Percentiles rank a stretch among this genome's conserved stretches.
These are phyloP conservation scores for Handroanthus guayacan DNA, from an alignment of 257 asterid species.

Conservation along the genomic window DNA sequence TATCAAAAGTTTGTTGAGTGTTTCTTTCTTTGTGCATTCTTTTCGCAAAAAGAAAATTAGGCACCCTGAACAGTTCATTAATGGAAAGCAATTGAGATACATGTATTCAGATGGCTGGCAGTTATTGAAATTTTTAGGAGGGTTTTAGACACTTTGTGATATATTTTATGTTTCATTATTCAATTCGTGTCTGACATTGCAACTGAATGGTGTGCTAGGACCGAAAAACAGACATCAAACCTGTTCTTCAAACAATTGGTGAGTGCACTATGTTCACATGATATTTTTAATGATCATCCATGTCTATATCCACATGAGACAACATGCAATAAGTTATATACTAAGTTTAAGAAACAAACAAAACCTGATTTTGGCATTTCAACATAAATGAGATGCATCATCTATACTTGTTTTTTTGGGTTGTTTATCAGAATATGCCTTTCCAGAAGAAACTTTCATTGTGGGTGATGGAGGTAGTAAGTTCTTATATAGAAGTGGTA, in stretches of 20 bases:
- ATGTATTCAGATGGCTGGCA: conserved; percentile 25
- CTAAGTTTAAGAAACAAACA: conserved; percentile 9
- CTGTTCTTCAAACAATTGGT: conserved; percentile 82
- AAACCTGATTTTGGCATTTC: conserved; percentile 19
- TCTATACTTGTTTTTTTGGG: conserved; percentile 15
- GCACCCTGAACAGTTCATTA: conserved; percentile 1
- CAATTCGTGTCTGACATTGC: conserved; percentile 43
- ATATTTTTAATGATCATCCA: neutral
- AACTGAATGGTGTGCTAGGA: conserved; percentile 66
- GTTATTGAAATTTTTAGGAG: conserved; percentile 11
- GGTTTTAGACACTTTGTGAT: conserved; percentile 25
- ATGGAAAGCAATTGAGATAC: conserved; percentile 10
- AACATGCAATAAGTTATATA: conserved; percentile 18
- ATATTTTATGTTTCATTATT: conserved; percentile 15
- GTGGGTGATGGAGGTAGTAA: conserved; percentile 73
- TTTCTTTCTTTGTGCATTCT: neutral
- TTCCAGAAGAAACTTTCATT: conserved; percentile 65
- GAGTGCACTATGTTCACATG: conserved; percentile 42
- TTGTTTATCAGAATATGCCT: conserved; percentile 65
- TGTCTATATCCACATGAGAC: neutral
- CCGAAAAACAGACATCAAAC: conserved; percentile 58
- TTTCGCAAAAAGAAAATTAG: conserved; percentile 16
- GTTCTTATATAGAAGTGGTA: conserved; percentile 53
- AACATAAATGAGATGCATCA: conserved; percentile 27
- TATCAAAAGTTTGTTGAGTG: neutral